phyloP scores from a whole-genome alignment of 1,284 basidiomycete species.

The Amylostereum areolatum region DNA sequence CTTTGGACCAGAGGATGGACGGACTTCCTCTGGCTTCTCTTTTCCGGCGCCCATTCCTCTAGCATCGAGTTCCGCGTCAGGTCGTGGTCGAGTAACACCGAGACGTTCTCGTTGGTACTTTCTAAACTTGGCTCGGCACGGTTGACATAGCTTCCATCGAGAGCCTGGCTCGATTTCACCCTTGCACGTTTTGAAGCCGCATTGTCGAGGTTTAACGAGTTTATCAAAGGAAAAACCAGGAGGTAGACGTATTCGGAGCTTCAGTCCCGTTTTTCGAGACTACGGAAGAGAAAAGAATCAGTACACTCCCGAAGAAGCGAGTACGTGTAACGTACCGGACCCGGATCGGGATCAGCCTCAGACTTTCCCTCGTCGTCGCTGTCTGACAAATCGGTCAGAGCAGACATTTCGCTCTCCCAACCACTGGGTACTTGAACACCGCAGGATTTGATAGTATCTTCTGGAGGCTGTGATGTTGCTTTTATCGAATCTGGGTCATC shows the following conservation, averaged over 20 bases:
- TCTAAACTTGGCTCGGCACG: constrained; percentile 24
- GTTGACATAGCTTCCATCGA: constrained; percentile 25
- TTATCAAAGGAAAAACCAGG: background rate
- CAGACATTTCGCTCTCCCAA: constrained; percentile 18
- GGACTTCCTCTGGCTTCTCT: constrained; percentile 4
- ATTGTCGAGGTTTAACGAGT: constrained; percentile 5
- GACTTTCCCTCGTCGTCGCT: constrained; percentile 16
- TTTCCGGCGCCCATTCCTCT: background rate
- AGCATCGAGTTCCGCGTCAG: constrained; percentile 2
- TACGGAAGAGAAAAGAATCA: background rate
- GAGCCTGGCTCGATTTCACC: constrained; percentile 12
- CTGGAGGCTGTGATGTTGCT: background rate
- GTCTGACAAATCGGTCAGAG: constrained; percentile 16
- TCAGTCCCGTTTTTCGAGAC: constrained; percentile 4
- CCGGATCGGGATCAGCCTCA: constrained; percentile 12
- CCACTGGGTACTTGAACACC: constrained; percentile 1
- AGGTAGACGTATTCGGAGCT: constrained; percentile 1
- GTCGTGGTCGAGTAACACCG: constrained; percentile 5
- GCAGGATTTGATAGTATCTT: background rate
- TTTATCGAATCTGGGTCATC: background rate
- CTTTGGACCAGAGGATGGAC: no score
- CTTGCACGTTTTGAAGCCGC: constrained; percentile 10
- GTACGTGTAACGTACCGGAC: constrained; percentile 6
- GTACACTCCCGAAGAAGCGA: background rate
- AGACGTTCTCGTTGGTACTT: constrained; percentile 21